These are phyloP conservation scores for Pichia deserticola DNA, from an alignment of 805 yeast species.

Conservation along the genomic window DNA sequence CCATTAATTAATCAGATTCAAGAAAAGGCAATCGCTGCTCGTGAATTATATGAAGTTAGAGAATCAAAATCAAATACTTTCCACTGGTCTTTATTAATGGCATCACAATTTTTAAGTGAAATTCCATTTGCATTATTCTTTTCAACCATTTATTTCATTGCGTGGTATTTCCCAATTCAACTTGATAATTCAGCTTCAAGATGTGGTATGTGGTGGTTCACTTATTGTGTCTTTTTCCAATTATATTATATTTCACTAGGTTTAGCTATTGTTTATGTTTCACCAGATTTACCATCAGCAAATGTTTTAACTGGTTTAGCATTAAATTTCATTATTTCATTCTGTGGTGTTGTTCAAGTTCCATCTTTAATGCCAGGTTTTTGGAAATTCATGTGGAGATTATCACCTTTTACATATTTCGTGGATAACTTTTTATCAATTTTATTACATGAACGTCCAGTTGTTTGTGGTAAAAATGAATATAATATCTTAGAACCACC, in stretches of 20 bases:
- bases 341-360: constrained; percentile 66
- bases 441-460: constrained; percentile 41
- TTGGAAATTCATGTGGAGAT: constrained; percentile 79
- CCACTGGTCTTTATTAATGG: constrained; percentile 56
- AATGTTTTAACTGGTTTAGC: constrained; percentile 49
- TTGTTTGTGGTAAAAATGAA: constrained; percentile 44
- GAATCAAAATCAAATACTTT: constrained; percentile 67
- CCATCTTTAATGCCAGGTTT: constrained; percentile 59
- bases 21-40: constrained; percentile 45
- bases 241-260: constrained; percentile 44
- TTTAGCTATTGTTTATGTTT: constrained; percentile 44
- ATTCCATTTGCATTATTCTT: constrained; percentile 48
- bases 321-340: constrained; percentile 51
- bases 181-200: constrained; percentile 30
- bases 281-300: constrained; percentile 66
- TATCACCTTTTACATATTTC: constrained; percentile 67
- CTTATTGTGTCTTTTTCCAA: constrained; percentile 33
- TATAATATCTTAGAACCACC: constrained; percentile 47
- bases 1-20: constrained; percentile 60
- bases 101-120: constrained; percentile 51
- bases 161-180: constrained; percentile 32
- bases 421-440: constrained; percentile 46
- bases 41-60: constrained; percentile 63
- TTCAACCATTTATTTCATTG: constrained; percentile 40
- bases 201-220: constrained; percentile 42